Base-by-base conservation (phyloP, 2,329 filamentous ascomycete species). In the Trichocomaceae sp. region DNA sequence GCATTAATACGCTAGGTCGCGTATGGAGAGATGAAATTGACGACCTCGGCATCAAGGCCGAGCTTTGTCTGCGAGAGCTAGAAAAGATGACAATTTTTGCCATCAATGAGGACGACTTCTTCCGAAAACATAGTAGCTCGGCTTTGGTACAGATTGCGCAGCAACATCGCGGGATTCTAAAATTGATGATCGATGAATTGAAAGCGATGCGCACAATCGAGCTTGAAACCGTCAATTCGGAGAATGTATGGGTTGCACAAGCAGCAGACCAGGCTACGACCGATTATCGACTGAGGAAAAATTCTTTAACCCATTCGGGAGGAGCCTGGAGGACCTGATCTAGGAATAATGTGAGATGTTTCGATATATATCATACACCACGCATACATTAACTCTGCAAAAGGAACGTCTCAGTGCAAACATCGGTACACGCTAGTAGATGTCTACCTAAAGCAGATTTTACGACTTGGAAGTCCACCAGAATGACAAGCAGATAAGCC, bases 171-270 rank as follows among this genome's bases (percentile, higher is more conserved):
- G 63, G 68, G 22, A 59, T 71, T 35, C 56, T 68, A 26, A 59
- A 58, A 23, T 60, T 68, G 22, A 73, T 74, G 71, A 52, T 65
- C 3, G 66, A 72, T 29, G 72, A 74, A 55, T 58, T 73, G 48
- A 63, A 63, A 12, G 59, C 61, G 17, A 71, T 74, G 55, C 63
- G 62, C 47, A 59, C 57, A n/a, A 66, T 72, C 44, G 72, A 75
- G 50, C 45, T 58, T 17, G 67, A 71, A 17, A 54, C 72, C 20
- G 62, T 72, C 47, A 61, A 58, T 35, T 59, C 59, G n/a, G 72
- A 75, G 58, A 65, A 63, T 47, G 55, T 60, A 37, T 67, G 63
- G 61, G 63, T 73, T 50, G 62, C 66, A 51, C 60, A 62, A 26
- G 59, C 65, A 19, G 65, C 67, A 17, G 65, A 64, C 12, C 58